phyloP scores from a whole-genome alignment of 306 rosid species.

The Lathyrus aphaca region DNA sequence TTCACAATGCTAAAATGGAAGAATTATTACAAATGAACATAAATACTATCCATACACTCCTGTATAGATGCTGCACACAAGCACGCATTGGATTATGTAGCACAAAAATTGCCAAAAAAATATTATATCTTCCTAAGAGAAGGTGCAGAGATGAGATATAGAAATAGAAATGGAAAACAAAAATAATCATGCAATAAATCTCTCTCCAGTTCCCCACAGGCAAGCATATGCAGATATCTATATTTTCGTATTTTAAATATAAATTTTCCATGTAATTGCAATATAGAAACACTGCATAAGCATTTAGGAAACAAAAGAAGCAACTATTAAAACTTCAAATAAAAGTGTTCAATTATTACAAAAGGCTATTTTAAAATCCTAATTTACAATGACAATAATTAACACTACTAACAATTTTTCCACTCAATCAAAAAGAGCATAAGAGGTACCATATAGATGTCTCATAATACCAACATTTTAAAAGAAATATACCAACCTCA shows the following conservation, averaged over 20 bases:
- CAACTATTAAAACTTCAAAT: no score
- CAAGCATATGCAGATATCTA: not conserved
- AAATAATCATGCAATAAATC: not conserved
- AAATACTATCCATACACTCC: not conserved
- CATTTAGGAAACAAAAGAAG: not conserved
- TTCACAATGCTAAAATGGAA: conserved; percentile 12
- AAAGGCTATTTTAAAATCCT: not conserved
- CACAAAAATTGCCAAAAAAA: not conserved
- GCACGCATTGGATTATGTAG: not conserved
- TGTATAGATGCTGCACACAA: not conserved
- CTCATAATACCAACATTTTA: not conserved
- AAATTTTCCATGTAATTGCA: not conserved
- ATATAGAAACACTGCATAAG: not conserved
- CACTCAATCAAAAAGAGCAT: not conserved
- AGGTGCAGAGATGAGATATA: not conserved
- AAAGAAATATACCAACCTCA: conserved; percentile 57
- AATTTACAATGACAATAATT: not conserved
- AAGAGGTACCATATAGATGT: not conserved
- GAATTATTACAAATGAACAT: conserved; percentile 15
- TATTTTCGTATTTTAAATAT: not conserved
- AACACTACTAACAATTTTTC: not conserved
- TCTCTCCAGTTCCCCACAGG: not conserved
- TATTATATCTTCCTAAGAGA: conserved; percentile 14
- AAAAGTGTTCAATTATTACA: no score
- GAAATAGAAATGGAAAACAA: conserved; percentile 9